Evolutionary conservation across 1,139 yeast species (phyloP), one percentile per base, ranked within the genome.

Genomic region (Candida sp.): DNA sequence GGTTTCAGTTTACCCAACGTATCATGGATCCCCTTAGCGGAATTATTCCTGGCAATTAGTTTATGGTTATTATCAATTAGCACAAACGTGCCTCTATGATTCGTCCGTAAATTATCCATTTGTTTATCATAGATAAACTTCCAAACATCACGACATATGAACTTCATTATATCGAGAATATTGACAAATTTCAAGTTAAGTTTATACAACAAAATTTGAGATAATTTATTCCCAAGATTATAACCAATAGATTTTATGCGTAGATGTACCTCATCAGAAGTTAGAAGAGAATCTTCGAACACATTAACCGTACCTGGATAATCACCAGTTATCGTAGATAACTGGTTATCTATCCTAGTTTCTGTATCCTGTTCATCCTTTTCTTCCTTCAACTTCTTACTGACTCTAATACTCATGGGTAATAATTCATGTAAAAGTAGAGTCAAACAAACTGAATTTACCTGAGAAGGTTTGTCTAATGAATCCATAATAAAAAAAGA

Each of bases 61-160:
- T 73, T 72, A 65, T 84, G 85, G 41, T 67, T 67, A 57, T 77
- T 80, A 59, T 88, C 96, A 12, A 87, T 81, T 42, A 88, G 69
- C 30, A 88, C 95, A 63, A 83, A 88, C 0, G 93, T 86, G 4
- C 95, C 90, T 41, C 96, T 68, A 60, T 93, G 98, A 60, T 93
- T 93, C 1, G 99, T 93, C 50, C 96, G 77, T 48, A 93, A 72
- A 56, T 89, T 90, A 62, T 90, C 97, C 73, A 93, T 88, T 63
- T 87, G 97, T 62, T 90, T 93, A 39, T 82, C 80, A 64, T 82
- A 90, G 35, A 91, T 60, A 42, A 77, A 67, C 54, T 79, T 81
- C 98, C 98, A 91, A 33, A 91, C 85, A 54, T 93, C 97, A 41
- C 96, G 79, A 63, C 98, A 90, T 2, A 91, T 80, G 57, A 89